Evolutionary conservation across 768 basidiomycete species (phyloP), one percentile per base, ranked within the genome.

Genomic region (Udeniomyces megalosporus): DNA sequence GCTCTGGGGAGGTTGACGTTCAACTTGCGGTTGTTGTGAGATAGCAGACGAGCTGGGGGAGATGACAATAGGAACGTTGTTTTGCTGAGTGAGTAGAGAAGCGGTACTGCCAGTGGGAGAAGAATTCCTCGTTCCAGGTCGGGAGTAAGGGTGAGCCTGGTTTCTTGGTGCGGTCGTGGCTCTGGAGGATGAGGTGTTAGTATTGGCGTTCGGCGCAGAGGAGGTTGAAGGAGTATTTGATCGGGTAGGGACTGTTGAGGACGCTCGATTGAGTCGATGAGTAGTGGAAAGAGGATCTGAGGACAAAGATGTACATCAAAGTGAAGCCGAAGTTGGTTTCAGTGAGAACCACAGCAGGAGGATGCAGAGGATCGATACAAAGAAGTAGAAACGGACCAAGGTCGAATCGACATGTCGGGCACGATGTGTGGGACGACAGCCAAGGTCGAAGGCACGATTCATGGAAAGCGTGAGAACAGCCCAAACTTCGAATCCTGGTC

Each of bases 251-350:
- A 38, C 32, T 17, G 55, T 8, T 20, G 44, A 29, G 0, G 52
- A 32, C 12, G 38, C 38, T 20, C 61, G 61, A 24, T 58, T 47
- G 10, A 53, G 48, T 8, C 56, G 47, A 6, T 55, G 61, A 20
- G 61, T 62, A 24, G 61, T 62, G 7, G 61, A 62, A 22, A 62
- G 55, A 5, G 61, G 61, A 32, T 62, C n/a, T n/a, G n/a, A n/a
- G n/a, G n/a, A n/a, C n/a, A n/a, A n/a, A n/a, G n/a, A n/a, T n/a
- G n/a, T n/a, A n/a, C n/a, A n/a, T n/a, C n/a, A n/a, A n/a, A n/a
- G n/a, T n/a, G n/a, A n/a, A n/a, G n/a, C n/a, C n/a, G n/a, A n/a
- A n/a, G n/a, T n/a, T n/a, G n/a, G n/a, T n/a, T n/a, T n/a, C n/a
- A n/a, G n/a, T n/a, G n/a, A n/a, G n/a, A n/a, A n/a, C n/a, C n/a